Evolutionary conservation across 164 flowering plant species (phyloP), one percentile per base, ranked within the genome.

Genomic region (Brasenia schreberi): DNA sequence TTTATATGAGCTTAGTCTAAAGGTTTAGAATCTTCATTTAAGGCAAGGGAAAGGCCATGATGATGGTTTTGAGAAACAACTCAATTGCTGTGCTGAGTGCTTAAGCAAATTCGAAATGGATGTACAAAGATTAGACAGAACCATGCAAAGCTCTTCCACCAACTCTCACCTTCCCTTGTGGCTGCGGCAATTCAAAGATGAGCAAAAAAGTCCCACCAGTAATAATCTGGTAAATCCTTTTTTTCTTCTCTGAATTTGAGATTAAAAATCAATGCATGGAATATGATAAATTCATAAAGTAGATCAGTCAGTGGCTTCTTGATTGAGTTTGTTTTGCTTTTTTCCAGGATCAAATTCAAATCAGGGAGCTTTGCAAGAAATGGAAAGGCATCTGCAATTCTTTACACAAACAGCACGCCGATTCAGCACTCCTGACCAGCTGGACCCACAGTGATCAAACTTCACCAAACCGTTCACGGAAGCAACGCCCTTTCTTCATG

Each of bases 131-230:
- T 6, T 49, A 49, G 56, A 9, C 16, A 49, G 16, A 33, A 33
- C 39, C 39, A 33, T 33, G 39, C 39, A 33, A 33, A 33, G 58
- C 16, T 63, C 71, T 42, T 64, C 69, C 43, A 45, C 79, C 2
- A 77, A 83, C 73, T 82, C 94, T 71, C 79, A 69, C 77, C 76
- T 90, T 18, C 98, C 98, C 59, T 73, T 87, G 74, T 93, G 98
- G 98, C 97, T 93, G n/a, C 89, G 84, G 79, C 82, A 83, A 67
- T 87, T 75, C 80, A 87, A 80, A 73, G 80, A 84, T 61, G 87
- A 90, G 76, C 78, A 69, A 67, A 81, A 68, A 68, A 78, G 64
- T 72, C 63, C 66, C 18, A 64, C 42, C 5, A 63, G 62, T 44
- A 77, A 80, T 69, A 80, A 86, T 80, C 80, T 84, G 89, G 97